Evolutionary conservation across 495 filamentous ascomycete species (phyloP), one percentile per base, ranked within the genome.

Genomic region (Elaphomyces granulatus): DNA sequence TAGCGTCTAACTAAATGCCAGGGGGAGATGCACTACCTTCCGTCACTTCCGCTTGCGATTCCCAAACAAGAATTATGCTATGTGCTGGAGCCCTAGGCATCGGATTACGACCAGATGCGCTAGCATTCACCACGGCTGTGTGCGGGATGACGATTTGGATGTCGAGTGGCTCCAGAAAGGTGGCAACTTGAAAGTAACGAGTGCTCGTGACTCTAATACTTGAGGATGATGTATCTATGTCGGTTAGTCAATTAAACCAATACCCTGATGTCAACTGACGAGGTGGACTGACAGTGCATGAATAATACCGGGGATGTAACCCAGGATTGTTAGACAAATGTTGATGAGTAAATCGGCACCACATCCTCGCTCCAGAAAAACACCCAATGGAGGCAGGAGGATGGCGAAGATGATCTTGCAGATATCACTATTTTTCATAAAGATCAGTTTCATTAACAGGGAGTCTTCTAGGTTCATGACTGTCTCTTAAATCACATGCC

Each of bases 361-460:
- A 64, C 81, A 87, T 54, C 87, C 87, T 30, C 79, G 76, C 70
- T 90, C 81, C 42, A 93, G 74, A 72, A 94, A 92, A 56, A 93
- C 87, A 59, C 85, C 84, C 23, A 93, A 69, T 46, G 87, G 87
- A 30, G 87, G 87, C 37, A 92, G 69, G 67, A 92, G 62, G 66
- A 92, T 68, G 65, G 84, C 81, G 56, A 87, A 67, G 63, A 90
- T 76, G 71, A 92, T 86, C 70, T 92, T 88, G 80, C 78, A 79
- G 70, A 88, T 83, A 56, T 92, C 84, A 61, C 83, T 87, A 49
- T 31, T 12, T 12, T n/a, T n/a, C n/a, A n/a, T n/a, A n/a, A n/a
- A n/a, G 12, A 12, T 12, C 23, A 12, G 12, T 28, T 6, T 28
- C 12, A 28, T 31, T 21, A 36, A 16, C 26, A 20, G 34, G 37